Evolutionary conservation across 108 stramenopile species (phyloP).

Genomic region (Nitzschia sp.): DNA sequence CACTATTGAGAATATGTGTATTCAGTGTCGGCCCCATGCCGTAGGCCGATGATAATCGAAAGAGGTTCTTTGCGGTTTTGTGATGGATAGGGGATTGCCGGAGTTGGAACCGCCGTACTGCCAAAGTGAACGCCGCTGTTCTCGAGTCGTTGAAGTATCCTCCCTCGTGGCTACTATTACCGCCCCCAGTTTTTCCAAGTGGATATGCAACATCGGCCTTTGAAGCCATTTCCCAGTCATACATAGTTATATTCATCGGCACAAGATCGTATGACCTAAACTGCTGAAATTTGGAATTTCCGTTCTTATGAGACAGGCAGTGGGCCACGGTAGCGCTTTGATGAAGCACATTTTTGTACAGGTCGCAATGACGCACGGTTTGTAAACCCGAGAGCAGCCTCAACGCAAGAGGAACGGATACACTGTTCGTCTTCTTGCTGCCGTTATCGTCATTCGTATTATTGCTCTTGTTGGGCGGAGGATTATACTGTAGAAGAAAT

Average conservation of each 20-base stretch:
- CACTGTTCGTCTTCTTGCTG: background rate
- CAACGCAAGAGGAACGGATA: background rate
- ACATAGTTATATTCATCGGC: slow-evolving; percentile 1
- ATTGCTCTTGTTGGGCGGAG: background rate
- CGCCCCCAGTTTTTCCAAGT: background rate
- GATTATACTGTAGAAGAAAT: background rate
- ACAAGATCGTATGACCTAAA: background rate
- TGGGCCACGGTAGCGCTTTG: background rate
- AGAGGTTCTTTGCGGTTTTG: slow-evolving; percentile 1
- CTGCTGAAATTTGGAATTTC: background rate
- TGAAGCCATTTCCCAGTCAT: slow-evolving; percentile 1
- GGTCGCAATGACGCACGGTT: background rate
- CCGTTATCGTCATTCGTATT: background rate
- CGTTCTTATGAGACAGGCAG: background rate
- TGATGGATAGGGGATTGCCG: background rate
- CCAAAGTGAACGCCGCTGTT: background rate
- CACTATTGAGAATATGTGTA: slow-evolving; percentile 2
- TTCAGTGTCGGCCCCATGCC: background rate
- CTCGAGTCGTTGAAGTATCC: slow-evolving; percentile 1
- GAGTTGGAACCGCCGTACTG: slow-evolving; percentile 3
- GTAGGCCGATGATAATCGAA: background rate
- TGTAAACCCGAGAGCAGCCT: background rate
- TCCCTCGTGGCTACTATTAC: background rate
- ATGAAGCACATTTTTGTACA: background rate
- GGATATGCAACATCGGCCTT: background rate